Conservation (phyloP, 2,329 filamentous ascomycete species). For the Nemania abortiva region DNA sequence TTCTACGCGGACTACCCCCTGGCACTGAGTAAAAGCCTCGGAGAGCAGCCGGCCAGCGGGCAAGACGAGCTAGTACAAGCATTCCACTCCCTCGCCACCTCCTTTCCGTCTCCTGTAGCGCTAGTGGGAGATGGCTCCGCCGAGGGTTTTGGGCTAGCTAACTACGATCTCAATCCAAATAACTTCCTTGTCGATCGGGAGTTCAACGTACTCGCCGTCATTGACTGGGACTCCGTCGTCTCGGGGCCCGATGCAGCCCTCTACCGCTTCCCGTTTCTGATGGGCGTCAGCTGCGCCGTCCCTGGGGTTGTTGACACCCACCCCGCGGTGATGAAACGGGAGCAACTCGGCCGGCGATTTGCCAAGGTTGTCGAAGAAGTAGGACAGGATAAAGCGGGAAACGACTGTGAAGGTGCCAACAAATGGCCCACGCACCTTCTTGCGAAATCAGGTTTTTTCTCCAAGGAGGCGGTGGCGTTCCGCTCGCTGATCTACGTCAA, state of each 20-base stretch:
- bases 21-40: neutral
- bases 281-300: neutral
- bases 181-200: slow-evolving; percentile 1
- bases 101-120: neutral
- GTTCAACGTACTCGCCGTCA: slow-evolving; percentile 3
- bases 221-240: neutral
- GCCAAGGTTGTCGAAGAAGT: neutral
- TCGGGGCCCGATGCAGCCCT: neutral
- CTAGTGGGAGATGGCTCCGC: neutral
- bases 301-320: neutral
- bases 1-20: slow-evolving; percentile 3
- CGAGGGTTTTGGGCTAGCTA: neutral
- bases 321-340: neutral
- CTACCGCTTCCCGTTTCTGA: slow-evolving; percentile 2
- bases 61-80: neutral
- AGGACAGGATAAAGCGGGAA: neutral
- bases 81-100: neutral
- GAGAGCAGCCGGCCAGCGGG: neutral
- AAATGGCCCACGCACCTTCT: slow-evolving; percentile 2
- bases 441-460: slow-evolving; percentile 2
- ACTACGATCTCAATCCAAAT: slow-evolving; percentile 1
- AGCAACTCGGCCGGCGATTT: slow-evolving; percentile 3
- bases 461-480: slow-evolving; percentile 2
- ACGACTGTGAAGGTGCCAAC: neutral
- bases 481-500: neutral